These are phyloP conservation scores for Talaromyces stipitatus DNA, from an alignment of 495 filamentous ascomycete species.

Conservation along the genomic window DNA sequence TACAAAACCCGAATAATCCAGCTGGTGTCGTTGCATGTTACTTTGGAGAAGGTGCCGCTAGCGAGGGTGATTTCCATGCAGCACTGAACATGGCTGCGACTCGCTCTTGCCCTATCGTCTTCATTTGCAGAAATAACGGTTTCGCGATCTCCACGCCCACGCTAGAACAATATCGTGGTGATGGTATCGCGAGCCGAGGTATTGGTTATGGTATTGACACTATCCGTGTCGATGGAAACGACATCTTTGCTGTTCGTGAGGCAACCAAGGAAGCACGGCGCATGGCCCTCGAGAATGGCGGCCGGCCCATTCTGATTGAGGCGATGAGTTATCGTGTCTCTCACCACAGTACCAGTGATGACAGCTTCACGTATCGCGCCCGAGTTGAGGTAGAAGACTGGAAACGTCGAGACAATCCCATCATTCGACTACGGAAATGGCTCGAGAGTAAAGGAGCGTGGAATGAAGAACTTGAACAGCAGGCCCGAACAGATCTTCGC, in stretches of 20 bases:
- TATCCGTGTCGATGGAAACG: conserved; percentile 93
- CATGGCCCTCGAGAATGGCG: conserved; percentile 69
- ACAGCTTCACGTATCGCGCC: conserved; percentile 93
- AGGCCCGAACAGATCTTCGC: conserved; percentile 56
- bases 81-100: conserved; percentile 96
- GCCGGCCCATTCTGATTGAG: conserved; percentile 80
- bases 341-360: conserved; percentile 96
- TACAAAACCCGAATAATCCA: conserved; percentile 58
- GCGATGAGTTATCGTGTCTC: conserved; percentile 97
- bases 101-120: conserved; percentile 81
- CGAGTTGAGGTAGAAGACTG: conserved; percentile 94
- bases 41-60: conserved; percentile 97
- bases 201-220: conserved; percentile 96
- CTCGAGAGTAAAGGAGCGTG: conserved; percentile 73
- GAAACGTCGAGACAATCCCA: conserved; percentile 93
- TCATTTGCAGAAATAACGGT: conserved; percentile 96
- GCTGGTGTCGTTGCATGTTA: conserved; percentile 77
- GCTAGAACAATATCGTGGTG: conserved; percentile 91
- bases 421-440: conserved; percentile 86
- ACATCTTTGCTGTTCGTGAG: conserved; percentile 89
- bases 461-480: conserved; percentile 77
- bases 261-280: conserved; percentile 70
- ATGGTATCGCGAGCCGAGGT: conserved; percentile 93
- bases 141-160: conserved; percentile 95
- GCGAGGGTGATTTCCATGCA: conserved; percentile 96